Evolutionary conservation across 129 eudicot genomes (phyloP).

Genomic region (Pittosporum tobira): DNA sequence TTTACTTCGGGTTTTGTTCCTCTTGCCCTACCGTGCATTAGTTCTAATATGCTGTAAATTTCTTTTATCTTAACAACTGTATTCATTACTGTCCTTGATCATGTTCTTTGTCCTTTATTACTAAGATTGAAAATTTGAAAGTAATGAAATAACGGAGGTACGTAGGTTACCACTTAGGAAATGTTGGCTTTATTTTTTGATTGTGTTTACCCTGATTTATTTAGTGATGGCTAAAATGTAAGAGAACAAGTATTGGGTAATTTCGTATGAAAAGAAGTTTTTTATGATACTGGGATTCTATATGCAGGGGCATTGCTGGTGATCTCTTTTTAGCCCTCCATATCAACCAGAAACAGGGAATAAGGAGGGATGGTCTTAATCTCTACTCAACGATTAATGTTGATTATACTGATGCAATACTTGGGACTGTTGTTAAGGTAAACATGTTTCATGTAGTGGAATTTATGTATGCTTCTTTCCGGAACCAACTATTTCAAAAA

Average conservation of each 20-base stretch:
- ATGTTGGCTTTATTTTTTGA: background rate
- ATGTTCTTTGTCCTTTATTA: background rate
- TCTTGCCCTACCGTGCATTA: too few species aligned
- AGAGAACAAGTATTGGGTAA: background rate
- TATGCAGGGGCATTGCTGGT: conserved; percentile 67
- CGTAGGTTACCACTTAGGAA: too few species aligned
- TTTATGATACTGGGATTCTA: conserved; percentile 14
- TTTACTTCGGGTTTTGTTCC: too few species aligned
- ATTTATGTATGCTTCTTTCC: conserved; percentile 13
- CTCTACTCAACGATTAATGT: conserved; percentile 63
- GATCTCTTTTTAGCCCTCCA: conserved; percentile 71
- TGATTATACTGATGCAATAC: conserved; percentile 83
- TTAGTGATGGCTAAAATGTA: background rate
- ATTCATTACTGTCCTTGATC: background rate
- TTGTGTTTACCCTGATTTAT: background rate
- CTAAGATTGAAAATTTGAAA: too few species aligned
- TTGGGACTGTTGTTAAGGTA: conserved; percentile 84
- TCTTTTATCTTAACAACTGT: too few species aligned
- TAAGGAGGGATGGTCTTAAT: conserved; percentile 68
- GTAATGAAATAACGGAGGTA: background rate
- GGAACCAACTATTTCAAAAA: background rate
- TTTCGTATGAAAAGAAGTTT: conserved; percentile 2
- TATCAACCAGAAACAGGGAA: conserved; percentile 54
- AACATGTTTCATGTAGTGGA: background rate
- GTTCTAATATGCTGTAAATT: too few species aligned